Evolutionary conservation across 108 stramenopile genomes (phyloP), one percentile per base, ranked within the genome.

Genomic region (Hondaea fermentalgiana): DNA sequence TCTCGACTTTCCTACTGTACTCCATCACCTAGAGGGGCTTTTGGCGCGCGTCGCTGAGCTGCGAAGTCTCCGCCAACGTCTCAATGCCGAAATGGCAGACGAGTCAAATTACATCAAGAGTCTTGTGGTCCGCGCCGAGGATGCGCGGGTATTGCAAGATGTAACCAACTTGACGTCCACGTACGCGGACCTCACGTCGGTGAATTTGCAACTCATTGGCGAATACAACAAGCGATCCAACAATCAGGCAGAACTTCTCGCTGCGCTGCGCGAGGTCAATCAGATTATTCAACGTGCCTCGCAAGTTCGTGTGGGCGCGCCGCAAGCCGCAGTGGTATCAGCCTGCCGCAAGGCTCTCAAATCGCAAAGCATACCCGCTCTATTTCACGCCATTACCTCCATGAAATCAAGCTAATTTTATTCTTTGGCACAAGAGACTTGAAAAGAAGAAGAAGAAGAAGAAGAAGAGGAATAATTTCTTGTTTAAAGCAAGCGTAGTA

Each of bases 81-180:
- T 94, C 19, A 88, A 60, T 19, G 94, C 94, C 5, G 94, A 94
- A 58, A 93, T 93, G 93, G 94, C 94, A 49, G 94, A 94, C 76
- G 91, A 55, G 25, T 89, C 92, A 4, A 72, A 92, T 6, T 60
- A 90, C 55, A 88, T 94, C 60, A 94, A 93, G 89, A 88, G 89
- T 6, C 64, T 92, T 16, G 89, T 94, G 17, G 88, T 93, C 43
- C 72, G 90, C 4, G 94, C 94, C 4, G 94, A 94, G 72, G 94
- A 94, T 72, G 92, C 93, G 14, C 89, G 94, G 4, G 43, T 94
- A 5, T 60, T 93, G 88, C 89, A 71, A 4, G 94, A 94, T 88
- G 92, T 94, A 87, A 58, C 60, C 47, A 42, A 88, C 42, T 88
- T 94, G 93, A 90, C 91, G 3, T 53, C 89, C 23, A 59, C 88